Conservation (phyloP, 768 basidiomycete species). For the Termitomyces sp. region DNA sequence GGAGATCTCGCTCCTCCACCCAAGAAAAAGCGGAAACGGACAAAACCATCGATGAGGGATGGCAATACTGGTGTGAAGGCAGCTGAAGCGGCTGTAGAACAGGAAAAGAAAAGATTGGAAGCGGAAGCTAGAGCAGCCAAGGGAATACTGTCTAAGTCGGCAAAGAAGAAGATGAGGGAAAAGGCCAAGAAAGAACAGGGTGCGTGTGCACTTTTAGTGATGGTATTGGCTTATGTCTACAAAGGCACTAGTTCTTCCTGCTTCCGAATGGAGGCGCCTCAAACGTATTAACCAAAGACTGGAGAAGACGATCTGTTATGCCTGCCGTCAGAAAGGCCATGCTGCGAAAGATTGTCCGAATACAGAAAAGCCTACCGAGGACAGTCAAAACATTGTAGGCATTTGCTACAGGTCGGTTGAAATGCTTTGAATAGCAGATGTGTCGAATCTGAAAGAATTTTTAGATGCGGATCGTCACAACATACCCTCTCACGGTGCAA, state of each 20-base stretch:
- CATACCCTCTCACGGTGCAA: slow-evolving; percentile 81
- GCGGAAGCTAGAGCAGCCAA: slow-evolving; percentile 12
- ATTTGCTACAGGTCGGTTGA: slow-evolving; percentile 66
- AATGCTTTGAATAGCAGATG: not conserved
- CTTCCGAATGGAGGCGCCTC: slow-evolving; percentile 56
- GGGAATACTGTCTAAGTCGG: slow-evolving; percentile 16
- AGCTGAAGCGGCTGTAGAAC: slow-evolving; percentile 14
- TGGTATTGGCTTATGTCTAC: slow-evolving; percentile 1
- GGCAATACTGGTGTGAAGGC: slow-evolving; percentile 25
- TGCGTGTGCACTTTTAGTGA: slow-evolving; percentile 16
- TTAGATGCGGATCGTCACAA: slow-evolving; percentile 68
- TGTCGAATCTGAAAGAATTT: not conserved
- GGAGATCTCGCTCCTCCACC: slow-evolving; percentile 21
- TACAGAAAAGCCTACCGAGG: slow-evolving; percentile 17
- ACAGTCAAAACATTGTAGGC: slow-evolving; percentile 28
- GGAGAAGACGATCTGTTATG: slow-evolving; percentile 70
- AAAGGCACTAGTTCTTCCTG: slow-evolving; percentile 1
- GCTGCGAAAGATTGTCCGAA: slow-evolving; percentile 77
- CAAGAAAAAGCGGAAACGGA: slow-evolving; percentile 58
- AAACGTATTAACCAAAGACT: slow-evolving; percentile 55
- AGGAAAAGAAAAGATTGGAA: slow-evolving; percentile 7
- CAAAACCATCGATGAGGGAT: slow-evolving; percentile 38
- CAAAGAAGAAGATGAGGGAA: slow-evolving; percentile 27
- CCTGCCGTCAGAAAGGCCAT: slow-evolving; percentile 81
- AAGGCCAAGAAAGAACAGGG: slow-evolving; percentile 24